Base-by-base conservation (phyloP, 2,329 filamentous ascomycete species). In the Microcyclospora pomicola region DNA sequence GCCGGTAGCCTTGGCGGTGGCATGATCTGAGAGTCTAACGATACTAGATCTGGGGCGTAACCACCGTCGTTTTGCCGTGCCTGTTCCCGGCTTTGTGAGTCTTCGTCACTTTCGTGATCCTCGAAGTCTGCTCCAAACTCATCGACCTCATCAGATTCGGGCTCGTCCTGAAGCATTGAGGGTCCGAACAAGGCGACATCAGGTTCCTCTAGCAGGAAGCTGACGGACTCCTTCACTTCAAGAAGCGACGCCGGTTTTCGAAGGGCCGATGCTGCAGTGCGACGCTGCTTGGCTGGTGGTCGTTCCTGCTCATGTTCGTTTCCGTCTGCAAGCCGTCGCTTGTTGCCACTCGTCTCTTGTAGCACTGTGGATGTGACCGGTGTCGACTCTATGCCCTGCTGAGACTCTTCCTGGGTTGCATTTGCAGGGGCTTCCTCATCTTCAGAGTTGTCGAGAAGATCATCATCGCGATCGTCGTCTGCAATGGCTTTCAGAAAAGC, bases 401-500 rank as follows among this genome's bases (percentile, higher is more conserved):
- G 52, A 33, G 48, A 53, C 9, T 51, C 47, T 2, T 43, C 38
- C 24, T 48, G 45, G 9, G 49, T 48, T 9, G 64, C 55, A 6
- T 61, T 56, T 11, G 47, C 45, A 13, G 64, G 56, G 40, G 64
- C 59, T 29, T 63, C 58, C 48, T 73, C 60, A 27, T 63, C 60
- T 45, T 71, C 67, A 33, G 78, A 73, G 38, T 85, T 80, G 38
- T 91, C 70, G 30, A n/a, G 12, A 5, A 15, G 12, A 12, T 71
- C 67, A 4, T 49, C 68, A 15, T 70, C 68, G n/a, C 54, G 51
- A 41, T 79, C 81, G 35, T 74, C 74, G 54, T 95, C 87, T 51
- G 94, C 86, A 37, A 98, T 82, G 6, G 85, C 85, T 46, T 77
- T 78, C 49, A 98, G 71, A 64, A 98, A 98, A 0, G 91, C 91